Evolutionary conservation across 2,329 filamentous ascomycete genomes (phyloP).

Genomic region (Nannizzia gypsea): DNA sequence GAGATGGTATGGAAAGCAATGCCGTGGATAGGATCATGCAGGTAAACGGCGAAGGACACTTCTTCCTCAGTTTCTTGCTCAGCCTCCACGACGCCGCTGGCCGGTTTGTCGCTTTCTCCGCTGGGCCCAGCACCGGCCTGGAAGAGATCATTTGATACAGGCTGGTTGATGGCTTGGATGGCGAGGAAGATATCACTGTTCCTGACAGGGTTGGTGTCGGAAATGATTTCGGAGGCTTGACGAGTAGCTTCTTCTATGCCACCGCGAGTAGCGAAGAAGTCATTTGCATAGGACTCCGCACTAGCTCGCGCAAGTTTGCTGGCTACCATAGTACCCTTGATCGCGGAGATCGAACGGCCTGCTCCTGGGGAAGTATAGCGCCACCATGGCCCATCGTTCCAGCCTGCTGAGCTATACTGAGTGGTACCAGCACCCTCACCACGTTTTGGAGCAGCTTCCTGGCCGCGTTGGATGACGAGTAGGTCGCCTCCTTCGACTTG

Average conservation of each 20-base stretch:
- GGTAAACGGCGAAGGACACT: conserved; percentile 65
- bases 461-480: conserved; percentile 83
- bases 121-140: conserved; percentile 38
- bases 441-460: conserved; percentile 63
- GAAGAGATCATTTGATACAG: conserved; percentile 57
- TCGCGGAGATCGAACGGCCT: conserved; percentile 64
- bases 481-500: conserved; percentile 96
- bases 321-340: conserved; percentile 71
- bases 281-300: conserved; percentile 74
- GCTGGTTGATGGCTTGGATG: conserved; percentile 72
- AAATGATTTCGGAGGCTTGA: conserved; percentile 65
- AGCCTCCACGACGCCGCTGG: conserved; percentile 26
- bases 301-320: conserved; percentile 83
- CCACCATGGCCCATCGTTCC: conserved; percentile 97
- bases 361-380: conserved; percentile 46
- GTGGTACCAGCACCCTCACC: conserved; percentile 28
- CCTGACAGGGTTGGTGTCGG: conserved; percentile 76
- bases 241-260: conserved; percentile 71
- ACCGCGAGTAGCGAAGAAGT: conserved; percentile 68
- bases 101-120: conserved; percentile 16
- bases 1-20: conserved; percentile 77
- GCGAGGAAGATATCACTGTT: conserved; percentile 91
- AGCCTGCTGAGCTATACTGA: conserved; percentile 36
- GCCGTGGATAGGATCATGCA: conserved; percentile 75
- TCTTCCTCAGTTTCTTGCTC: conserved; percentile 42